Evolutionary conservation across 441 rosid genomes (phyloP), one percentile per base, ranked within the genome.

Genomic region (Gossypium trilobum): DNA sequence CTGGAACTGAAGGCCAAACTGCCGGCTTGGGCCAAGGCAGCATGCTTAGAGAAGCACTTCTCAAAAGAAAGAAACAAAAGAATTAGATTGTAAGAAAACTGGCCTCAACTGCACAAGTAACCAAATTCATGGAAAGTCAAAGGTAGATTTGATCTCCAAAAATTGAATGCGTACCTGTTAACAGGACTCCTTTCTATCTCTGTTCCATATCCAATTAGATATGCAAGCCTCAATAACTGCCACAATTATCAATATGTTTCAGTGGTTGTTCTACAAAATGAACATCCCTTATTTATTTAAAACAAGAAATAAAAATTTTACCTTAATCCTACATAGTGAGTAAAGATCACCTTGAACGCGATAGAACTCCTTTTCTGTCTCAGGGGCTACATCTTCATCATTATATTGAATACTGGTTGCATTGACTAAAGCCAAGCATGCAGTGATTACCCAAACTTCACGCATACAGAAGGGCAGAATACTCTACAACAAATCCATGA

Each of bases 201-300:
- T 68, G 89, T 76, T 82, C 97, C 99, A 81, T 89, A 88, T 76
- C 99, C 99, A 82, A 91, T 82, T 77, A 95, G 84, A 86, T 90
- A 93, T 66, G 98, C 97, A 73, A 95, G 94, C 85, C 99, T 88
- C 97, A 90, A 85, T 86, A 93, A 91, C 99, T 95, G 90, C 81
- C 85, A 89, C 57, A 79, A 77, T 50, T 68, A 81, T 51, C 73
- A 79, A 66, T 11, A 58, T 60, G 79, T 72, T 79, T 80, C 72
- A 74, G 44, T 33, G 70, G 58, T 60, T 31, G 29, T 68, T 23
- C 48, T 68, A 72, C 59, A 73, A 57, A 57, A 36, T 56, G 75
- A 29, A 9, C 10, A 73, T 70, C 55, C 17, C 70, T 72, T 70
- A 11, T 63, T 59, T 51, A 61, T 16, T 16, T 6, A 33, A 14